Percentiles rank a stretch among this genome's conserved stretches.
Conservation (phyloP, 1,284 basidiomycete genomes). For the Testicularia cyperi region DNA sequence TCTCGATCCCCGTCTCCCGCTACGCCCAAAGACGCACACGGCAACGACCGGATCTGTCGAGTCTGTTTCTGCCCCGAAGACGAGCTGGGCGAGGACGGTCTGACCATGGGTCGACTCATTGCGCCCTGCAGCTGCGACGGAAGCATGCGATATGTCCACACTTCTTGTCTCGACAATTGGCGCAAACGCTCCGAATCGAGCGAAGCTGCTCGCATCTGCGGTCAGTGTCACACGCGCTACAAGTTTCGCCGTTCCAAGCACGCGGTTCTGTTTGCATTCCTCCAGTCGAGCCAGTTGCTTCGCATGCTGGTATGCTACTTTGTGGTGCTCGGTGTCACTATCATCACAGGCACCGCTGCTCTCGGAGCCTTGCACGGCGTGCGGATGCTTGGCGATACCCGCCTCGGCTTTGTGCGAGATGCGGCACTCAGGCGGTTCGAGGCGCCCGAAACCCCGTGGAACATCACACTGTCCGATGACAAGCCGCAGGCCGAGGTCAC, state of each 20-base stretch:
- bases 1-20: neutral
- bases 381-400: constrained; percentile 5
- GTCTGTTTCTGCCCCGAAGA: constrained; percentile 30
- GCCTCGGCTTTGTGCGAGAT: constrained; percentile 13
- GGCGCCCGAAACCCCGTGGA: constrained; percentile 10
- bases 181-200: constrained; percentile 12
- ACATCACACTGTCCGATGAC: constrained; percentile 20
- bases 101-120: constrained; percentile 20
- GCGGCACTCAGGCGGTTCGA: constrained; percentile 13
- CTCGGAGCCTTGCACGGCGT: neutral
- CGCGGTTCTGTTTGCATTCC: constrained; percentile 20
- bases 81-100: constrained; percentile 31
- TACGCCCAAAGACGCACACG: neutral
- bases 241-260: constrained; percentile 15
- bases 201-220: constrained; percentile 24
- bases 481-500: constrained; percentile 8
- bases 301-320: constrained; percentile 21
- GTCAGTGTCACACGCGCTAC: constrained; percentile 27
- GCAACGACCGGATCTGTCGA: constrained; percentile 25
- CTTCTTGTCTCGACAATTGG: constrained; percentile 31
- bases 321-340: constrained; percentile 7
- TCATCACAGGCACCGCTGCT: constrained; percentile 2
- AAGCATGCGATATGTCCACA: constrained; percentile 37
- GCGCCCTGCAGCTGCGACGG: constrained; percentile 34
- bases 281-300: constrained; percentile 26